Base-by-base conservation (phyloP, 345 rosid species). In the Camelina neglecta region DNA sequence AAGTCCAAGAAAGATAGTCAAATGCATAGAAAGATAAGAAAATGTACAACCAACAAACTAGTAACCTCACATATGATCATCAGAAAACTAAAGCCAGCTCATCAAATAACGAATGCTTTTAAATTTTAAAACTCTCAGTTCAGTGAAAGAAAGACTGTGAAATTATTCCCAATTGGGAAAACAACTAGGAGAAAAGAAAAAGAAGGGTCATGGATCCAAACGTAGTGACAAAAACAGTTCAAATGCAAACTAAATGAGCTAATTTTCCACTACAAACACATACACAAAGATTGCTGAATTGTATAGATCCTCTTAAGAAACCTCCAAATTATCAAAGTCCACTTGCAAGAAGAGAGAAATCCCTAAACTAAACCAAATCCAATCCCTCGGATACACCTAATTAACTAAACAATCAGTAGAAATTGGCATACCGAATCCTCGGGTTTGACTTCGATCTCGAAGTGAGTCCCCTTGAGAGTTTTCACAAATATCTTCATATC, bases 361-460 rank as follows among this genome's bases (percentile, higher is more conserved):
- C 13, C n/a, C 55, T 42, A 73, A 64, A 54, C 16, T 18, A 18
- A 16, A 58, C n/a, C 67, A 58, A 33, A 49, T 67, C 74, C 50
- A 24, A 44, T 9, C 45, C 45, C 26, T 42, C 9, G 6, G 10
- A 11, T 26, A 41, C 44, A n/a, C n/a, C n/a, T n/a, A n/a, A n/a
- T n/a, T n/a, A n/a, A n/a, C n/a, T n/a, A n/a, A 61, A 48, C 65
- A 6, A 42, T 23, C 4, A 4, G 39, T 7, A 3, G 29, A 65
- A 35, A 45, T 35, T 13, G 15, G 1, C 51, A 20, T 74, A 85
- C 88, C 88, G 81, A 73, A 66, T 85, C 88, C 41, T 81, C 83
- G 7, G 82, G 88, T 76, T 85, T 78, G 0, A 83, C 86, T 76
- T 85, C 67, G 83, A 85, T 83, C 71, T 85, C 86, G 75, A 83